Evolutionary conservation across 176 grass and related monocot species (phyloP).

Genomic region (Rhynchospora tenuis): DNA sequence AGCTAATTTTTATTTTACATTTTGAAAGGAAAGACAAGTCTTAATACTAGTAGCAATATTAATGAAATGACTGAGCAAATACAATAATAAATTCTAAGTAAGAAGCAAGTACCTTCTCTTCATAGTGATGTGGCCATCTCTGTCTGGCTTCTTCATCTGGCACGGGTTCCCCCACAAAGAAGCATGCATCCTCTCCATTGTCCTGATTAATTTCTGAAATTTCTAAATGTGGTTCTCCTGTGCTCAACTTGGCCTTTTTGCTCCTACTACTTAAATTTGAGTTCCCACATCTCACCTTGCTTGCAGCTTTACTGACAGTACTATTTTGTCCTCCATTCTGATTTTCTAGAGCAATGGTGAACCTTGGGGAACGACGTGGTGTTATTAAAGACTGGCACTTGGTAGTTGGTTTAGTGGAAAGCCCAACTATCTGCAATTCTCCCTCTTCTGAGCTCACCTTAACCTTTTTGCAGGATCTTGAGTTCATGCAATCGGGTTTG

Average conservation of each 20-base stretch:
- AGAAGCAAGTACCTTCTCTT: constrained; percentile 30
- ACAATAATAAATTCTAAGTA: neutral
- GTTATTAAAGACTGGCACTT: neutral
- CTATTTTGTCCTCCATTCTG: neutral
- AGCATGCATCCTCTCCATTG: constrained; percentile 20
- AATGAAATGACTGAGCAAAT: neutral
- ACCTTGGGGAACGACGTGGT: neutral
- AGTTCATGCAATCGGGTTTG: neutral
- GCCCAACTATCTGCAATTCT: neutral
- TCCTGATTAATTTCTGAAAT: neutral
- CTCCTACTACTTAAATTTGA: neutral
- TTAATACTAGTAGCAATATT: neutral
- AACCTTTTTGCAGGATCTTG: neutral
- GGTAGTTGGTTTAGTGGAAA: neutral
- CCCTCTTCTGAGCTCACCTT: neutral
- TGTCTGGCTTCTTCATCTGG: constrained; percentile 52
- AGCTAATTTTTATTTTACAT: neutral
- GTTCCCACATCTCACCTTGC: neutral
- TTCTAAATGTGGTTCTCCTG: neutral
- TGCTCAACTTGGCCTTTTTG: constrained; percentile 1
- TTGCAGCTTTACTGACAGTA: neutral
- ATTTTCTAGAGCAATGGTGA: neutral
- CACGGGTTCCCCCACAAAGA: constrained; percentile 56
- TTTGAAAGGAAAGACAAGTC: neutral
- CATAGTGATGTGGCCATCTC: constrained; percentile 73